phyloP scores from a whole-genome alignment of 768 basidiomycete genomes.

The Rhizopogon vulgaris region DNA sequence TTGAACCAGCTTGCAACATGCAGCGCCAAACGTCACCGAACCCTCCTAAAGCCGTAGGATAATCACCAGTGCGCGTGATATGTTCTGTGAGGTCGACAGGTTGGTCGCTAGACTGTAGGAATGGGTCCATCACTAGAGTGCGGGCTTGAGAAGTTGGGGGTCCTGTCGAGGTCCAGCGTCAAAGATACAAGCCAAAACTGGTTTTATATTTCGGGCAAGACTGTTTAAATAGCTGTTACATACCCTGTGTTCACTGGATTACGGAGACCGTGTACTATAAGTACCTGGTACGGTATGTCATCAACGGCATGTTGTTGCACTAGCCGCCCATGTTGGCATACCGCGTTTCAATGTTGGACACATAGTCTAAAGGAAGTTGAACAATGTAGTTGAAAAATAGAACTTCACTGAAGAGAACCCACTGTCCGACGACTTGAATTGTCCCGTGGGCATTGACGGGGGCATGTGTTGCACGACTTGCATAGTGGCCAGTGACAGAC shows the following conservation, averaged over 20 bases:
- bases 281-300: neutral
- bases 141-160: neutral
- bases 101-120: neutral
- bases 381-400: no score
- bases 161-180: neutral
- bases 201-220: neutral
- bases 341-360: neutral
- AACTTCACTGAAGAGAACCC: no score
- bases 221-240: neutral
- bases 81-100: neutral
- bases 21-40: constrained; percentile 3
- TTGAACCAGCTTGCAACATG: neutral
- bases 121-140: neutral
- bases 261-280: neutral
- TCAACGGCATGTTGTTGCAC: no score
- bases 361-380: no score
- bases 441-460: no score
- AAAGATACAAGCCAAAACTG: neutral
- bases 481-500: no score
- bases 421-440: no score
- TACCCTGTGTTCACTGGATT: neutral
- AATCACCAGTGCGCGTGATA: neutral
- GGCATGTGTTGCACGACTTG: no score
- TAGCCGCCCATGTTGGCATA: neutral
- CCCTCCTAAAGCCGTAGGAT: neutral